phyloP scores from a whole-genome alignment of 495 filamentous ascomycete genomes.

The Letharia lupina region DNA sequence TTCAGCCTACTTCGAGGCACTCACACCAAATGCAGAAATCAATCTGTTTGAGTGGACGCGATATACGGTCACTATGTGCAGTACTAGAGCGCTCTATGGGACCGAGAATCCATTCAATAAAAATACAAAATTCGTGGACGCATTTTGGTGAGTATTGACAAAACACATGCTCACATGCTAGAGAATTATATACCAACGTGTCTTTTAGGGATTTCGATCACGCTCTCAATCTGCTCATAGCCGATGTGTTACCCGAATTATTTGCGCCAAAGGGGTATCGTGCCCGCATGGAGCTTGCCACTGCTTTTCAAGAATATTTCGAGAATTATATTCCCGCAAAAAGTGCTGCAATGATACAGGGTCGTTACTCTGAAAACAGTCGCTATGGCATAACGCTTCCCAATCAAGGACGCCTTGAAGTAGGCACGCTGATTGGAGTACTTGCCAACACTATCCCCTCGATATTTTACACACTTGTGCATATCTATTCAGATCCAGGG shows the following conservation, averaged over 20 bases:
- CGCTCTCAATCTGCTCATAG: constrained; percentile 36
- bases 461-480: constrained; percentile 42
- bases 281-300: constrained; percentile 33
- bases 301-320: constrained; percentile 35
- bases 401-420: constrained; percentile 32
- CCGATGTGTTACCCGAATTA: constrained; percentile 33
- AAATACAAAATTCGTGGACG: constrained; percentile 27
- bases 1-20: constrained; percentile 5
- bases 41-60: constrained; percentile 31
- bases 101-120: constrained; percentile 26
- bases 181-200: constrained; percentile 1
- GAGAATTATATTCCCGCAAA: neutral
- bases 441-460: constrained; percentile 43
- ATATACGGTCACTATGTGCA: constrained; percentile 36
- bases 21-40: constrained; percentile 2
- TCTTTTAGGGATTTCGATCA: constrained; percentile 37
- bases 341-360: constrained; percentile 17
- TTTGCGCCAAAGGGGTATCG: constrained; percentile 34
- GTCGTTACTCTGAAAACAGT: constrained; percentile 14
- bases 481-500: constrained; percentile 33
- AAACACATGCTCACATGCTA: constrained; percentile 7
- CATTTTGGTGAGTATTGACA: constrained; percentile 32
- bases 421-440: constrained; percentile 34
- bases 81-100: constrained; percentile 39
- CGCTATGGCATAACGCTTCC: constrained; percentile 10